These are phyloP conservation scores for Zymoseptoria ardabiliae DNA, from an alignment of 2,329 filamentous ascomycete genomes.

Conservation along the genomic window DNA sequence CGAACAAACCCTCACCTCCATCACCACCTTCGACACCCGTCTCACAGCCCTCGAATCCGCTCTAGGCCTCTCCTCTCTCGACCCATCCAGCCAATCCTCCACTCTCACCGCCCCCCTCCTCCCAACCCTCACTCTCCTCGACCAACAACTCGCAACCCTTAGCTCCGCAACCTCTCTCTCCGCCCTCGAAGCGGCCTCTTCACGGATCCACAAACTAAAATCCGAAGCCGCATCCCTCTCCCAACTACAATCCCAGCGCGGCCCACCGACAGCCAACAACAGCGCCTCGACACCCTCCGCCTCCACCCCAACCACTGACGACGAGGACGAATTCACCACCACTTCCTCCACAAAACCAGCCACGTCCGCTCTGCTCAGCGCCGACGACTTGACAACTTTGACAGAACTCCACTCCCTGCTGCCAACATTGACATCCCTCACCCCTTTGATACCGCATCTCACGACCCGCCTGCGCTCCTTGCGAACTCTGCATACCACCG, in stretches of 20 bases:
- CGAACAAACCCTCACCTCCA: slow-evolving; percentile 63
- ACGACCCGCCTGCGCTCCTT: slow-evolving; percentile 80
- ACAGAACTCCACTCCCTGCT: slow-evolving; percentile 85
- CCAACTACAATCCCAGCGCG: slow-evolving; percentile 38
- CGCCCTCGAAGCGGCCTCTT: slow-evolving; percentile 54
- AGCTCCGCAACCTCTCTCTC: slow-evolving; percentile 60
- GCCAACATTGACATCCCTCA: slow-evolving; percentile 77
- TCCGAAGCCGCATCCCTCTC: slow-evolving; percentile 66
- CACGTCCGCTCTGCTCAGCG: slow-evolving; percentile 27
- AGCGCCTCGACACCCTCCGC: not conserved
- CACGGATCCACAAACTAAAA: slow-evolving; percentile 22
- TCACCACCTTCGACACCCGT: slow-evolving; percentile 80
- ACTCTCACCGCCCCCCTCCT: slow-evolving; percentile 60
- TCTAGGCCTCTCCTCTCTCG: slow-evolving; percentile 65
- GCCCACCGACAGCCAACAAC: slow-evolving; percentile 1
- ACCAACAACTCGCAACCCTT: slow-evolving; percentile 71
- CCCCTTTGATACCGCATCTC: slow-evolving; percentile 76
- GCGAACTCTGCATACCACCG: slow-evolving; percentile 76
- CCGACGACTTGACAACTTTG: slow-evolving; percentile 75
- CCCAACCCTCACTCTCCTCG: slow-evolving; percentile 71
- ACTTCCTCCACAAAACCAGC: slow-evolving; percentile 30
- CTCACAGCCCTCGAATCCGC: slow-evolving; percentile 71
- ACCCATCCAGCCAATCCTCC: slow-evolving; percentile 52
- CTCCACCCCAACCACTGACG: not conserved
- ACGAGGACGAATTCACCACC: slow-evolving; percentile 7